Base-by-base conservation (phyloP, 2,329 filamentous ascomycete species). In the Ophiostoma perfectum region DNA sequence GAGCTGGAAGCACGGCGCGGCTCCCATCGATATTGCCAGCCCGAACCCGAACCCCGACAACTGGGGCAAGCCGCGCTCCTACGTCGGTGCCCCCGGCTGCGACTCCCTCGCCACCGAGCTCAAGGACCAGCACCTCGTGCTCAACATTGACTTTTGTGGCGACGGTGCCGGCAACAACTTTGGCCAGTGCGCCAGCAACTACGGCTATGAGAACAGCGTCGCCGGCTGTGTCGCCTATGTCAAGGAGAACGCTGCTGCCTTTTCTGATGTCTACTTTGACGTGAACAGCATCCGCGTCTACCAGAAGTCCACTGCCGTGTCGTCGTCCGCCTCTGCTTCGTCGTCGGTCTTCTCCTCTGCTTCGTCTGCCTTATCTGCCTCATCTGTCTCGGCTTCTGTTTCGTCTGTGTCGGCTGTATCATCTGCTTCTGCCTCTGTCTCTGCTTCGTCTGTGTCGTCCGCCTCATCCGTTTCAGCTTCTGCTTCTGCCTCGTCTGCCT, bases 121-220 rank as follows among this genome's bases (percentile, higher is more conserved):
- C 77, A 80, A 79, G 70, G 80, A 88, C 74, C 85, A 93, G 80
- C 85, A 88, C 73, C 85, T 96, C 70, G 86, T 92, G 67, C 84
- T 93, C 73, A 87, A 92, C 80, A 91, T 90, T 62, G 77, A 88
- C 42, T 89, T 93, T 76, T 94, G 91, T 76, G 91, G 90, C 18
- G 84, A 88, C 73, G 90, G 88, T 80, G 88, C 89, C 1, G 87
- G 76, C 66, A 73, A 74, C 55, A 72, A 69, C 66, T 70, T 72
- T 47, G 66, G n/a, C 36, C 14, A 45, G 75, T 70, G 73, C 49
- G 65, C 68, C 14, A 66, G 66, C 44, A 64, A 67, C 64, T 74
- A 77, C 7, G 69, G 70, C 18, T 73, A 73, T 58, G 67, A 60
- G 1, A 73, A 74, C 18, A 65, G 4, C n/a, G 18, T 47, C 12